These are phyloP conservation scores for Exidia glandulosa DNA, from an alignment of 768 basidiomycete genomes.

Conservation along the genomic window DNA sequence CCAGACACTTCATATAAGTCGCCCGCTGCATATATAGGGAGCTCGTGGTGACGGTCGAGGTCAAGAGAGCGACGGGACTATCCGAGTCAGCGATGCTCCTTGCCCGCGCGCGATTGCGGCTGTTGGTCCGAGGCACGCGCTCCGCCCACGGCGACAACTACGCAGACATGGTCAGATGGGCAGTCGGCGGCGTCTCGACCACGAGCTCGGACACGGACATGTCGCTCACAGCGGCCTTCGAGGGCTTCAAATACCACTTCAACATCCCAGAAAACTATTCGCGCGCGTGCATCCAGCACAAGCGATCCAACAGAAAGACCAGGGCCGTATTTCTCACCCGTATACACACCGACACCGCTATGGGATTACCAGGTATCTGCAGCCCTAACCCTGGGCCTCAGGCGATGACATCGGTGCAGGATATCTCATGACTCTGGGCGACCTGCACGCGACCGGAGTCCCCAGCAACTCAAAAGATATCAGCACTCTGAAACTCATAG, in stretches of 20 bases:
- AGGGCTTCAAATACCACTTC: slow-evolving; percentile 76
- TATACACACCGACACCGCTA: slow-evolving; percentile 45
- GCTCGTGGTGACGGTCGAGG: no score
- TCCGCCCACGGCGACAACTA: not conserved
- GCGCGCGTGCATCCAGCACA: slow-evolving; percentile 60
- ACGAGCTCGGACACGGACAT: slow-evolving; percentile 62
- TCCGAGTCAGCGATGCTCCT: no score
- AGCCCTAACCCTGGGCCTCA: not conserved
- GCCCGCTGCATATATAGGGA: no score
- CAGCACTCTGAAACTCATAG: slow-evolving; percentile 49
- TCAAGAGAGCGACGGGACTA: no score
- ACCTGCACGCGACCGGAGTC: no score
- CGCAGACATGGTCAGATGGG: slow-evolving; percentile 6
- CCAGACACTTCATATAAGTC: no score
- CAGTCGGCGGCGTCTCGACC: slow-evolving; percentile 8
- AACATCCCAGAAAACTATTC: slow-evolving; percentile 77
- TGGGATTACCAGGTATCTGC: slow-evolving; percentile 62
- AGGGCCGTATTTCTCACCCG: slow-evolving; percentile 65
- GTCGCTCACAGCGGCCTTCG: slow-evolving; percentile 62
- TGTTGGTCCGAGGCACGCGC: no score
- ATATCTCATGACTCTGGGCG: slow-evolving; percentile 70
- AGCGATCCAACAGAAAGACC: slow-evolving; percentile 53
- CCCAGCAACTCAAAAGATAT: slow-evolving; percentile 50
- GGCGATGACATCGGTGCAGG: slow-evolving; percentile 21
- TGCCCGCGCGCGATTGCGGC: no score